A percentile compares a stretch with the other conserved stretches of the same genome.
Evolutionary conservation across 2,329 filamentous ascomycete species (phyloP).

Genomic region (Colletotrichum sidae): DNA sequence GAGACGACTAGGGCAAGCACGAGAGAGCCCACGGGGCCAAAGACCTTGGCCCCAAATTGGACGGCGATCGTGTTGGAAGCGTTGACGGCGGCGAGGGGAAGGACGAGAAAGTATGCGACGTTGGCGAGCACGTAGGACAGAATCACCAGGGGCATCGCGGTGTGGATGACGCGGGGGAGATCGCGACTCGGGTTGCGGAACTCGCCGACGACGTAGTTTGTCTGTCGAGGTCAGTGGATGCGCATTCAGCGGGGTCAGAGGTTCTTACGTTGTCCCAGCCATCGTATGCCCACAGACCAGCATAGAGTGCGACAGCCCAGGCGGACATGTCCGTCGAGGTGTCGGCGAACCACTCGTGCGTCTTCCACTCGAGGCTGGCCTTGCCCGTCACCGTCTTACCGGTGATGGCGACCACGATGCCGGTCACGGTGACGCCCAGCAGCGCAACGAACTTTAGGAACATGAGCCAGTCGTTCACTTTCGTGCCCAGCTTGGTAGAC

Average conservation of each 20-base stretch:
- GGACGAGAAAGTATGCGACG: constrained; percentile 91
- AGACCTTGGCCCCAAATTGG: constrained; percentile 89
- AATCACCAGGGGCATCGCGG: constrained; percentile 95
- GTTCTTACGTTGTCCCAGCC: constrained; percentile 94
- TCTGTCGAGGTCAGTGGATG: constrained; percentile 61
- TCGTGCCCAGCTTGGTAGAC: constrained; percentile 87
- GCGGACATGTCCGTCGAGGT: constrained; percentile 83
- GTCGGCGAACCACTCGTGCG: constrained; percentile 86
- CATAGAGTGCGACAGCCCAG: constrained; percentile 95
- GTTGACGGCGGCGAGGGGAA: constrained; percentile 84
- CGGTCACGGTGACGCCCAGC: constrained; percentile 85
- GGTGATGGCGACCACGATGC: constrained; percentile 89
- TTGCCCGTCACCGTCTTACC: constrained; percentile 82
- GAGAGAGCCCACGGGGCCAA: constrained; percentile 84
- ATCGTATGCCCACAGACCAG: constrained; percentile 97
- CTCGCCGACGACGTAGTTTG: constrained; percentile 97
- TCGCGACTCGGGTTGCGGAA: constrained; percentile 93
- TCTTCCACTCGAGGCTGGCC: constrained; percentile 88
- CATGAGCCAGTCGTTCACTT: constrained; percentile 93
- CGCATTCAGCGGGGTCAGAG: constrained; percentile 21
- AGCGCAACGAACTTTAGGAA: constrained; percentile 95
- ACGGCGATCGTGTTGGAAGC: constrained; percentile 95
- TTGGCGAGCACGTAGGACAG: constrained; percentile 91
- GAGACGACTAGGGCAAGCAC: constrained; percentile 90
- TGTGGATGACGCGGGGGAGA: constrained; percentile 94